These are phyloP conservation scores for Arthrinium phaeospermum DNA, from an alignment of 2,329 filamentous ascomycete genomes.

Conservation along the genomic window DNA sequence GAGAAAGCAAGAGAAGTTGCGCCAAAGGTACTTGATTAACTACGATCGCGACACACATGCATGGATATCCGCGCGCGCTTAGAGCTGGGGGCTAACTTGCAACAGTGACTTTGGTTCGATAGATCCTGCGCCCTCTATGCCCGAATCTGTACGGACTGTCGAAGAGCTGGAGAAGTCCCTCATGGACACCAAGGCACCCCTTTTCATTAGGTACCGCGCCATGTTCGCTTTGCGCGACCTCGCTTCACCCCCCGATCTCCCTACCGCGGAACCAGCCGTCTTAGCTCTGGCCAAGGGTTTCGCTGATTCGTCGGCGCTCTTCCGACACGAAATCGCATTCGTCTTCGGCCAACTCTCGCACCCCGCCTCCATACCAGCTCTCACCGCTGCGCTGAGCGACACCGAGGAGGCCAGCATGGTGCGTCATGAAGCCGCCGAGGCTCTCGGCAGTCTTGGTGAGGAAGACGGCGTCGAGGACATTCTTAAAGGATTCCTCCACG, in stretches of 20 bases:
- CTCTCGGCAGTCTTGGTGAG: slow-evolving; percentile 89
- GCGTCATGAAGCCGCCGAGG: slow-evolving; percentile 95
- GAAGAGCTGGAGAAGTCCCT: slow-evolving; percentile 76
- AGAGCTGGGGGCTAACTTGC: slow-evolving; percentile 34
- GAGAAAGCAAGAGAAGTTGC: slow-evolving; percentile 76
- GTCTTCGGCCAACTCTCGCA: slow-evolving; percentile 97
- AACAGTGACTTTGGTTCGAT: slow-evolving; percentile 91
- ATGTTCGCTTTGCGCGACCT: slow-evolving; percentile 98
- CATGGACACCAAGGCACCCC: slow-evolving; percentile 76
- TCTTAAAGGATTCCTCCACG: slow-evolving; percentile 81
- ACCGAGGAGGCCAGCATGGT: slow-evolving; percentile 92
- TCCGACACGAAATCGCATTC: slow-evolving; percentile 97
- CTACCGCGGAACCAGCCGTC: slow-evolving; percentile 87
- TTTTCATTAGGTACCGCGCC: slow-evolving; percentile 93
- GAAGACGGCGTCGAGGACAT: slow-evolving; percentile 91
- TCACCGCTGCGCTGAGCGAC: slow-evolving; percentile 80
- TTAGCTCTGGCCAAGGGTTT: slow-evolving; percentile 86
- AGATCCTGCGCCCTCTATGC: slow-evolving; percentile 89
- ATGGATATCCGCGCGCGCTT: not conserved
- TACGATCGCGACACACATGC: not conserved
- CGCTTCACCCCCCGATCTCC: slow-evolving; percentile 88
- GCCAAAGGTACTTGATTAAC: slow-evolving; percentile 68
- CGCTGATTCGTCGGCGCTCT: slow-evolving; percentile 84
- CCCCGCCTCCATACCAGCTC: slow-evolving; percentile 92
- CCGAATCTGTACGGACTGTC: slow-evolving; percentile 72